Percentiles rank a stretch among this genome's conserved stretches.
Conservation (phyloP, 1,284 basidiomycete species). For the Rhizopogon hawkerae region DNA sequence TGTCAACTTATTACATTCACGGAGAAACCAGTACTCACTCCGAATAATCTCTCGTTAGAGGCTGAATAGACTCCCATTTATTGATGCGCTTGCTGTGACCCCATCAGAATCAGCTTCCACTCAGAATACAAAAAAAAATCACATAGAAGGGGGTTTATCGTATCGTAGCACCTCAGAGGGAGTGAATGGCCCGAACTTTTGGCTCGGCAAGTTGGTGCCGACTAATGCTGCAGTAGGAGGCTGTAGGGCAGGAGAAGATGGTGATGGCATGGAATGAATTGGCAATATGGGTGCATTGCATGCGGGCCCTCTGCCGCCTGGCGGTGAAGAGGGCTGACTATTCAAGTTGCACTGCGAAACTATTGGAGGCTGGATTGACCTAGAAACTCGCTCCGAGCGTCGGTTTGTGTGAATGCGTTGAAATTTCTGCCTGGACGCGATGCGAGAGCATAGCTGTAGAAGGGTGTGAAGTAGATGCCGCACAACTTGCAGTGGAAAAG, state of each 20-base stretch:
- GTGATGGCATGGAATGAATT: neutral
- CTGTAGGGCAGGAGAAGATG: neutral
- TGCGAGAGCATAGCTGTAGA: neutral
- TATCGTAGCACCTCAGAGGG: constrained; percentile 2
- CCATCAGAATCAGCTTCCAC: neutral
- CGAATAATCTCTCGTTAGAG: neutral
- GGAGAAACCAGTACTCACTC: neutral
- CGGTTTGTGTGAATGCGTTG: neutral
- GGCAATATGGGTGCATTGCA: neutral
- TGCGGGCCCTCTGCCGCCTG: neutral
- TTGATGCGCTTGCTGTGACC: neutral
- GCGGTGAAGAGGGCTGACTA: too few relatives aligned
- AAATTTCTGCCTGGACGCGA: neutral
- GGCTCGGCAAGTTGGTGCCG: neutral
- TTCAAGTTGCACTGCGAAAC: too few relatives aligned
- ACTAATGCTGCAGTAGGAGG: neutral
- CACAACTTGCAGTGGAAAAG: neutral
- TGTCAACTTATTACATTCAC: too few relatives aligned
- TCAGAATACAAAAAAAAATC: neutral
- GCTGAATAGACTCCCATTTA: neutral
- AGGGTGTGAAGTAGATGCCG: neutral
- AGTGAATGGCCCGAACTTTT: neutral
- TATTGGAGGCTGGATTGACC: neutral
- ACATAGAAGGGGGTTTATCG: neutral
- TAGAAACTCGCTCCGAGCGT: neutral